Conservation (phyloP, 1,284 basidiomycete species). For the Irpex lacteus region DNA sequence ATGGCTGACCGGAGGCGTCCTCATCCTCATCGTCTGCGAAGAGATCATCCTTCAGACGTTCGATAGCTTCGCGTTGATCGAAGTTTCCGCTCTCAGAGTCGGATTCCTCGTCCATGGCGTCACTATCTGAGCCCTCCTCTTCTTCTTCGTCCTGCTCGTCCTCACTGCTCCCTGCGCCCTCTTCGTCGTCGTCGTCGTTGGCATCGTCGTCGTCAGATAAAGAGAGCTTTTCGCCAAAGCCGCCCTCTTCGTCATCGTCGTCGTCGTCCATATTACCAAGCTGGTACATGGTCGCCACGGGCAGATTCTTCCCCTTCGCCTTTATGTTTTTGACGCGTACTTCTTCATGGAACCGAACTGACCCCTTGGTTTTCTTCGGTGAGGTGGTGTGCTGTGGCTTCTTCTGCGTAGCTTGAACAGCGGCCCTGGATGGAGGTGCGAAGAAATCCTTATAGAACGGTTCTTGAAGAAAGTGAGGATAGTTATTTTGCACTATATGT, state of each 20-base stretch:
- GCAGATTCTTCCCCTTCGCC: slow-evolving; percentile 58
- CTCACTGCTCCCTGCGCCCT: slow-evolving; percentile 16
- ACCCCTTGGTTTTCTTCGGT: slow-evolving; percentile 19
- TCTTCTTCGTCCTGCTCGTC: slow-evolving; percentile 28
- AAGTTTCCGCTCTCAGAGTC: slow-evolving; percentile 23
- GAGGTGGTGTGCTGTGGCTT: slow-evolving; percentile 17
- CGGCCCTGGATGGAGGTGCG: slow-evolving; percentile 42
- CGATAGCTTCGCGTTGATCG: slow-evolving; percentile 41
- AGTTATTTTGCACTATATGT: background rate
- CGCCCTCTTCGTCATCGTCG: slow-evolving; percentile 28
- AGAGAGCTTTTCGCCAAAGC: slow-evolving; percentile 18
- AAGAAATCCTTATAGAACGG: slow-evolving; percentile 74
- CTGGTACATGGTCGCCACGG: slow-evolving; percentile 37
- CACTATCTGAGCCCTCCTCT: slow-evolving; percentile 12
- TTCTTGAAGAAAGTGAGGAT: slow-evolving; percentile 38
- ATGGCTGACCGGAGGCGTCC: slow-evolving; percentile 14
- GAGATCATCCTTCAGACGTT: slow-evolving; percentile 62
- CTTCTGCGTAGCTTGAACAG: slow-evolving; percentile 8
- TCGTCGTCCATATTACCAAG: slow-evolving; percentile 21
- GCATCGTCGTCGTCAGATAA: slow-evolving; percentile 31
- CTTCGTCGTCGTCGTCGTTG: slow-evolving; percentile 35
- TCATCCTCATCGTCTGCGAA: slow-evolving; percentile 59
- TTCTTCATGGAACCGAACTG: slow-evolving; percentile 77
- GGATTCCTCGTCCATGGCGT: slow-evolving; percentile 18
- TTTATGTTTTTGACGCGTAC: slow-evolving; percentile 80